Base-by-base conservation (phyloP, 176 grass and related monocot species). In the Oryza meridionalis region DNA sequence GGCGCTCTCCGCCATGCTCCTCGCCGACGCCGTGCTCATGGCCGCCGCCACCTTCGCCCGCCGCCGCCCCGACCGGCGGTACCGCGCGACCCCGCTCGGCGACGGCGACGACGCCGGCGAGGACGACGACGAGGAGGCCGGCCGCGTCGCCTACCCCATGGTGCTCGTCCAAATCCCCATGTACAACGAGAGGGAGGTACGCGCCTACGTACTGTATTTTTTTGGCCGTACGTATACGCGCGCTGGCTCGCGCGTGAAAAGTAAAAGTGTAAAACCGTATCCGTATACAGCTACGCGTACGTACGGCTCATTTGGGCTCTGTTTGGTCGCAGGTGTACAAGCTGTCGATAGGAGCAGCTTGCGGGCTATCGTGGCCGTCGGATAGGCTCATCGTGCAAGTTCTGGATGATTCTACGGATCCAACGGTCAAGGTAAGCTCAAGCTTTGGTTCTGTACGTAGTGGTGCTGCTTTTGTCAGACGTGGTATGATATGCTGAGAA, bases 101-200 rank as follows among this genome's bases (percentile, higher is more conserved):
- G 66, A 16, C 75, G 45, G 7, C 45, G 35, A 0, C 32, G 43
- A 0, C 65, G 65, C 0, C 37, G 80, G 21, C 9, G 83, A 29
- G n/a, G 83, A 16, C 1, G 76, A 38, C 2, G 86, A 88, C 40
- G 78, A 69, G 70, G 90, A 86, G 55, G 79, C 58, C 42, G 76
- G 91, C 66, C 55, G 21, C 45, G 51, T 51, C 24, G 43, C 38
- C 51, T 98, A 90, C 85, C 93, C 93, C 70, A 90, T 94, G 93
- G 96, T 98, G 70, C 93, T 98, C 81, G 91, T 98, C 76, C 96
- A 98, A 88, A 98, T 98, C 75, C 96, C 96, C 82, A 98, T 98
- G 96, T 98, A 92, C 87, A 98, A 98, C 50, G 96, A 98, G 82
- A 90, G 77, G 40, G 91, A 98, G 93, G 96, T 98, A 47, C 82